A percentile compares a stretch with the other conserved stretches of the same genome.
These are phyloP conservation scores for Xenoacremonium recifei DNA, from an alignment of 2,329 filamentous ascomycete species.

Conservation along the genomic window DNA sequence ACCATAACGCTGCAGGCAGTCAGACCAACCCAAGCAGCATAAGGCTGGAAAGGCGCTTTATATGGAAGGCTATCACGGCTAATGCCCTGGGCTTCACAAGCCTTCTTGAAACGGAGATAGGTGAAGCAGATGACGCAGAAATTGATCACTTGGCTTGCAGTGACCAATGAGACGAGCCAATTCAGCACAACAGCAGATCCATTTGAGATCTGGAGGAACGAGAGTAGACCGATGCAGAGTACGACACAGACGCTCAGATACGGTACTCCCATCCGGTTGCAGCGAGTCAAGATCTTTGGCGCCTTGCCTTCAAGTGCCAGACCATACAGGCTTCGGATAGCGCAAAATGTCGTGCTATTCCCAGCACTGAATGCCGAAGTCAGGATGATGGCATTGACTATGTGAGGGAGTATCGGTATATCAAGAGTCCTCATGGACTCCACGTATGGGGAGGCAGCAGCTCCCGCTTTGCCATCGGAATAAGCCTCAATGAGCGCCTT, in stretches of 20 bases:
- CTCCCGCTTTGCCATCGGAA: constrained; percentile 49
- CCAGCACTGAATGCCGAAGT: background rate
- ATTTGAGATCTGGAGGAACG: background rate
- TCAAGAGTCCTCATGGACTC: constrained; percentile 51
- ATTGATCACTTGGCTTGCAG: too few species aligned
- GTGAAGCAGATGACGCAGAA: too few species aligned
- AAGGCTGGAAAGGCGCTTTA: background rate
- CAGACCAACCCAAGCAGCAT: background rate
- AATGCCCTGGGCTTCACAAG: too few species aligned
- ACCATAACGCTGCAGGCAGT: background rate
- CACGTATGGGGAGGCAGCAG: constrained; percentile 55
- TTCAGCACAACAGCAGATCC: background rate
- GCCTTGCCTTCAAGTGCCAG: background rate
- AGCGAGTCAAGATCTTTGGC: background rate
- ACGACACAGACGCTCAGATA: background rate
- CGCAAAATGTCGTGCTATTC: background rate
- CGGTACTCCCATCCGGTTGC: background rate
- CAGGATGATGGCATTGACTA: constrained; percentile 47
- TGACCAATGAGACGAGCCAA: too few species aligned
- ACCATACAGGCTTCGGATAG: background rate
- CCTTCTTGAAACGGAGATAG: too few species aligned
- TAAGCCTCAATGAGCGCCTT: constrained; percentile 31
- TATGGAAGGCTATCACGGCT: too few species aligned
- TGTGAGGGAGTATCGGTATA: constrained; percentile 44
- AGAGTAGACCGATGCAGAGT: background rate